A percentile compares a stretch with the other conserved stretches of the same genome.
phyloP scores from a whole-genome alignment of 139 green algal species.

The Chlorella vulgaris region DNA sequence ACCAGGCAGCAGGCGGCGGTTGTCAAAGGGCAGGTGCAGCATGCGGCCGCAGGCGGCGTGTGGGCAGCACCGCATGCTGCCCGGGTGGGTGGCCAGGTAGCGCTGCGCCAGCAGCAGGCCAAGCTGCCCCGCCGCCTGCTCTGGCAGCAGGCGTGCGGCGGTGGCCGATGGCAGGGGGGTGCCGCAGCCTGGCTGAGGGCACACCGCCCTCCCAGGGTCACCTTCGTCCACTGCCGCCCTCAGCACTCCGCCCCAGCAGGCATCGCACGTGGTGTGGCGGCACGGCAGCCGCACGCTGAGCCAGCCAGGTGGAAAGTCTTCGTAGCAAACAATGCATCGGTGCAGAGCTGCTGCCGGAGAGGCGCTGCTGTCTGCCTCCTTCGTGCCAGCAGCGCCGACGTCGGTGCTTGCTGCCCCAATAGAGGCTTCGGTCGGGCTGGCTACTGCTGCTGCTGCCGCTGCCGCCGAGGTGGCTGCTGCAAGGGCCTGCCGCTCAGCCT shows the following conservation, averaged over 20 bases:
- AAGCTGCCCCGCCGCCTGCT: background rate
- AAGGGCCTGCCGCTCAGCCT: background rate
- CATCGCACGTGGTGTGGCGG: constrained; percentile 23
- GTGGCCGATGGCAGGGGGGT: constrained; percentile 6
- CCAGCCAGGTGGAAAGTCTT: constrained; percentile 1
- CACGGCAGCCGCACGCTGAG: constrained; percentile 1
- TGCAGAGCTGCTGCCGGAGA: background rate
- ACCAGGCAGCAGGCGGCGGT: background rate
- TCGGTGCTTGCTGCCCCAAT: background rate
- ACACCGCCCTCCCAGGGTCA: constrained; percentile 16
- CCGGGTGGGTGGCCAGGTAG: constrained; percentile 20
- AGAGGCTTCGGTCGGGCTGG: background rate
- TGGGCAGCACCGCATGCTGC: constrained; percentile 29
- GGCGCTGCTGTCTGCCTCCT: background rate
- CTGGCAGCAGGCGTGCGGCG: constrained; percentile 13
- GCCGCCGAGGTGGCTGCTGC: background rate
- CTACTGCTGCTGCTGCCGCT: background rate
- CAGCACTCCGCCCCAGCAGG: constrained; percentile 35
- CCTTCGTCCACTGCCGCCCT: constrained; percentile 22
- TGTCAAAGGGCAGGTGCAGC: background rate
- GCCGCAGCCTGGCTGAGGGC: constrained; percentile 35
- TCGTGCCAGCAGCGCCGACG: background rate
- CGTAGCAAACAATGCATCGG: constrained; percentile 32
- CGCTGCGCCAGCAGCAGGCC: constrained; percentile 31
- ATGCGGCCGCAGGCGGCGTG: background rate